These are phyloP conservation scores for Apiotrichum siamense DNA, from an alignment of 1,284 basidiomycete genomes.

Conservation along the genomic window DNA sequence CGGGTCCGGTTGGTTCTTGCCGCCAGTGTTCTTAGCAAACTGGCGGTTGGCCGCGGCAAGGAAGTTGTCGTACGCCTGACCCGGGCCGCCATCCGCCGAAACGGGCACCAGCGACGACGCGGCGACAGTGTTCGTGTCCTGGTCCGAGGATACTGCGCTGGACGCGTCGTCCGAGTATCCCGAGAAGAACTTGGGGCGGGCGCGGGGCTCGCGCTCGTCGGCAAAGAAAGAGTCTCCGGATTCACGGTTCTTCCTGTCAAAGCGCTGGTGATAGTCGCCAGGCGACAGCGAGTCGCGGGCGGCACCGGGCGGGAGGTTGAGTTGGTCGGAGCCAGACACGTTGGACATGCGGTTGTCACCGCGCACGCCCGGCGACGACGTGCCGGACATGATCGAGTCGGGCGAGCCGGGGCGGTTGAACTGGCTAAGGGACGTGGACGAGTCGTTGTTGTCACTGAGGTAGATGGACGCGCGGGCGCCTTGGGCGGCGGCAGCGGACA, in stretches of 20 bases:
- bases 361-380: constrained; percentile 32
- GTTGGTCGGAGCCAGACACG: background rate
- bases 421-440: constrained; percentile 47
- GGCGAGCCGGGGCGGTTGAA: constrained; percentile 43
- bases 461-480: constrained; percentile 22
- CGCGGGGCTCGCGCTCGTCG: constrained; percentile 34
- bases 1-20: constrained; percentile 63
- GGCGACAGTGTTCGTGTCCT: constrained; percentile 32
- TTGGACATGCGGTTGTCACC: constrained; percentile 11
- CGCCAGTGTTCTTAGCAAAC: constrained; percentile 68
- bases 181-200: constrained; percentile 51
- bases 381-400: constrained; percentile 31
- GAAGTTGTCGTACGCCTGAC: constrained; percentile 60
- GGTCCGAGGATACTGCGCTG: constrained; percentile 46
- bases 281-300: background rate
- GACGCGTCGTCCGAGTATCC: constrained; percentile 56
- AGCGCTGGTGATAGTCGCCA: constrained; percentile 41
- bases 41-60: constrained; percentile 73
- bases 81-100: background rate
- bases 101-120: constrained; percentile 11
- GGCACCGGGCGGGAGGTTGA: constrained; percentile 8
- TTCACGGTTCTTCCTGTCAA: constrained; percentile 32
- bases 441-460: constrained; percentile 28
- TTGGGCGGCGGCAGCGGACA: background rate
- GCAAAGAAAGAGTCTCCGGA: constrained; percentile 48